phyloP scores from a whole-genome alignment of 2,329 filamentous ascomycete genomes.

The Aspergillus fijiensis region DNA sequence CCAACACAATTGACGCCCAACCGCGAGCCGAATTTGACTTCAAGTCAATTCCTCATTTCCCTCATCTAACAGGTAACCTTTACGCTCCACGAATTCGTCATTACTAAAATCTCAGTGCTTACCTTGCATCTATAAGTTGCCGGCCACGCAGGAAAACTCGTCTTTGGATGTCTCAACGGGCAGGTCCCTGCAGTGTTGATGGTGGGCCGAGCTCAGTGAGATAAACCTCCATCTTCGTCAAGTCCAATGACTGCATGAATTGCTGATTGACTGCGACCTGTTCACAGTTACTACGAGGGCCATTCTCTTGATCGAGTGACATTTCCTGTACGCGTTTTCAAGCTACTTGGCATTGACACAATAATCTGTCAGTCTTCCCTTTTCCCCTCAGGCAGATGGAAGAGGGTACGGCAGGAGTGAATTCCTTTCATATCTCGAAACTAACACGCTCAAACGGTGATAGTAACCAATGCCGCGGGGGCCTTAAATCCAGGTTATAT shows the following conservation, averaged over 20 bases:
- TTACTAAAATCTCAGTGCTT: not conserved
- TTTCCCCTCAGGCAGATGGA: not conserved
- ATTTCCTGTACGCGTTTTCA: conserved; percentile 65
- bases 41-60: conserved; percentile 61
- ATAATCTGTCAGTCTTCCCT: conserved; percentile 51
- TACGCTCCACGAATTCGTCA: not conserved
- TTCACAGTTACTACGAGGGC: conserved; percentile 64
- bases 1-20: conserved; percentile 53
- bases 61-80: conserved; percentile 56
- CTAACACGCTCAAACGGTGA: not conserved
- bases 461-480: conserved; percentile 67
- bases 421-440: not conserved
- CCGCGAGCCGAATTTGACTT: conserved; percentile 57
- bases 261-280: conserved; percentile 6
- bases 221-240: conserved; percentile 17
- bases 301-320: conserved; percentile 62
- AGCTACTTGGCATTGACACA: conserved; percentile 59
- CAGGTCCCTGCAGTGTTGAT: conserved; percentile 61
- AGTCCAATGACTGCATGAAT: not conserved
- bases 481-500: conserved; percentile 63
- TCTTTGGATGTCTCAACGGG: conserved; percentile 60
- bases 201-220: conserved; percentile 65
- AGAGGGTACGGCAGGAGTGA: too few species aligned
- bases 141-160: conserved; percentile 64
- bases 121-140: conserved; percentile 37